Base-by-base conservation (phyloP, 257 asterid genomes). In the Lantana camara region DNA sequence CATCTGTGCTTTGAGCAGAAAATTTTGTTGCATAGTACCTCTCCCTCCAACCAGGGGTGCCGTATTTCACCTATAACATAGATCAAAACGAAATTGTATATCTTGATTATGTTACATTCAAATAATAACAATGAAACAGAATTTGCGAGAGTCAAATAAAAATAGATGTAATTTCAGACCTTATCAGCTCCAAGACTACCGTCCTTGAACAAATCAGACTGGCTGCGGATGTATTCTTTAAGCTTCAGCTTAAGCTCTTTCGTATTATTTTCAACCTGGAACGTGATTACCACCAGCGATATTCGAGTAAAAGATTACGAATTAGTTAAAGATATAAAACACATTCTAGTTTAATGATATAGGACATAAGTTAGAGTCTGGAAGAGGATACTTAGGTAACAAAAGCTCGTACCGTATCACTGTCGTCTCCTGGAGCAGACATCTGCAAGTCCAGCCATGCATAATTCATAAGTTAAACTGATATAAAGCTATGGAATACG, bases 11-110 rank as follows among this genome's bases (percentile, higher is more conserved):
- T 37, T 75, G 70, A 41, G 75, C 79, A 17, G 64, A 66, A 45
- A 87, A 80, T 24, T 87, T 87, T 54, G 67, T 84, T 29, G 46
- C 69, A 41, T 84, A 86, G 12, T 78, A 87, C 12, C 91, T 64
- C 44, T 76, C 79, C 54, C 44, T 78, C 77, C 83, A 87, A 12
- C 95, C 89, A 0, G 55, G 57, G 0, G 7, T 48, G 23, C 87
- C 79, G 0, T 84, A 55, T 76, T 78, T 84, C 53, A 87, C 84
- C 95, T 87, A 49, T 4, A 30, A 65, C 11, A 42, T 16, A 53
- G 3, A 51, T 7, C 16, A 24, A 46, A 60, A 32, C 12, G 35
- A 48, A 11, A 22, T 37, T 30, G 20, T 38, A 2, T 2, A 23
- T 37, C 19, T 9, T 19, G 13, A 1, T 66, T 22, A 16, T 3